Evolutionary conservation across 192 early-diverging fungal species (phyloP).

Genomic region (Rhizoclosmatium globosum): DNA sequence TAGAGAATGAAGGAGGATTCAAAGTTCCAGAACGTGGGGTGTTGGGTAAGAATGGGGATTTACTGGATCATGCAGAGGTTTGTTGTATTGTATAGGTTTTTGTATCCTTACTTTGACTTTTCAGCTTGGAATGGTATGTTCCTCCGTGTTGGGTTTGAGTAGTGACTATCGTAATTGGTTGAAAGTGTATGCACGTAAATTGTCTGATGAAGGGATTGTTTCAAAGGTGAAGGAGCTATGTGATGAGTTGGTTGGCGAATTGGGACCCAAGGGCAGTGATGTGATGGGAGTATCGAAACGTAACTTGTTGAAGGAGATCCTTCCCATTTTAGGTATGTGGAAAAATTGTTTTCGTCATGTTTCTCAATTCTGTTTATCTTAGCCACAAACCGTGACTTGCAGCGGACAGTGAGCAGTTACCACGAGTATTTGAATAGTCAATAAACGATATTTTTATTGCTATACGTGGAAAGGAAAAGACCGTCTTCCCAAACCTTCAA

Average conservation of each 20-base stretch:
- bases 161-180: conserved; percentile 70
- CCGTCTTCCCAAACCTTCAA: background rate
- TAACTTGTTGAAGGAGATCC: conserved; percentile 27
- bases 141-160: conserved; percentile 59
- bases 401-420: conserved; percentile 6
- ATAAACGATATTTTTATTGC: background rate
- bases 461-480: no score
- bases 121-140: conserved; percentile 63
- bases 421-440: conserved; percentile 16
- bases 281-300: conserved; percentile 33
- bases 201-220: conserved; percentile 70
- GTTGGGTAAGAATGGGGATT: conserved; percentile 31
- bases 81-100: conserved; percentile 1
- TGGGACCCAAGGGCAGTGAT: conserved; percentile 37
- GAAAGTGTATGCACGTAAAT: conserved; percentile 67
- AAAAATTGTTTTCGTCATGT: background rate
- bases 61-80: conserved; percentile 31
- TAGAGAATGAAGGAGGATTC: conserved; percentile 19
- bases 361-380: background rate
- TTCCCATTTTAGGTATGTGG: conserved; percentile 32
- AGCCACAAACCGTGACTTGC: conserved; percentile 26
- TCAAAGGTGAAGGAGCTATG: conserved; percentile 73
- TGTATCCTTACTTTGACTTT: background rate
- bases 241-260: conserved; percentile 68
- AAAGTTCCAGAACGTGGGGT: conserved; percentile 20